Conservation (phyloP, 345 rosid species). For the Camelina hispida region DNA sequence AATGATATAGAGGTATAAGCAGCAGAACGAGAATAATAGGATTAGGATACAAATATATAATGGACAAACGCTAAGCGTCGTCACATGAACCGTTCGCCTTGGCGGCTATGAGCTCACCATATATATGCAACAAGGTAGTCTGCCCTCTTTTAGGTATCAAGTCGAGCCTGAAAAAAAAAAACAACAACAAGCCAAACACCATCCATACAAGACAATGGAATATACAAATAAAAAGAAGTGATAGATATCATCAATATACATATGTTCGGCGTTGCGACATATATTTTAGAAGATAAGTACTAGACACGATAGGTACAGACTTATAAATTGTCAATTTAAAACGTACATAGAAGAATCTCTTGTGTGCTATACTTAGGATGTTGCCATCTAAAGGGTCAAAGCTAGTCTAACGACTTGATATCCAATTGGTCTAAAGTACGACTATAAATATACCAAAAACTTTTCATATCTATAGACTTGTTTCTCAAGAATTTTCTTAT, state of each 20-base stretch:
- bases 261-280: slow-evolving; percentile 1
- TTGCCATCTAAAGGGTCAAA: slow-evolving; percentile 10
- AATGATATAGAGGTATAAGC: background rate
- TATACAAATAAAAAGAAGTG: background rate
- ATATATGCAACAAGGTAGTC: background rate
- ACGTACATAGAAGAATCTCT: slow-evolving; percentile 4
- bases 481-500: background rate
- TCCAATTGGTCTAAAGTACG: slow-evolving; percentile 2
- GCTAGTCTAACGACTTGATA: background rate
- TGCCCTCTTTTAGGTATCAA: background rate
- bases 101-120: slow-evolving; percentile 6
- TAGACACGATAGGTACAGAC: background rate
- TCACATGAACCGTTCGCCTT: slow-evolving; percentile 3
- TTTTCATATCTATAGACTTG: slow-evolving; percentile 7
- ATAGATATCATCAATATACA: background rate
- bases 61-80: background rate
- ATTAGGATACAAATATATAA: background rate
- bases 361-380: background rate
- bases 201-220: background rate
- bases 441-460: background rate
- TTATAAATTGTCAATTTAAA: slow-evolving; percentile 3
- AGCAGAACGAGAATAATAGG: background rate
- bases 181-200: background rate
- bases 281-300: slow-evolving; percentile 18
- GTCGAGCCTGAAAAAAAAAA: background rate